phyloP scores from a whole-genome alignment of 768 basidiomycete species.

The Cystobasidium ongulense region DNA sequence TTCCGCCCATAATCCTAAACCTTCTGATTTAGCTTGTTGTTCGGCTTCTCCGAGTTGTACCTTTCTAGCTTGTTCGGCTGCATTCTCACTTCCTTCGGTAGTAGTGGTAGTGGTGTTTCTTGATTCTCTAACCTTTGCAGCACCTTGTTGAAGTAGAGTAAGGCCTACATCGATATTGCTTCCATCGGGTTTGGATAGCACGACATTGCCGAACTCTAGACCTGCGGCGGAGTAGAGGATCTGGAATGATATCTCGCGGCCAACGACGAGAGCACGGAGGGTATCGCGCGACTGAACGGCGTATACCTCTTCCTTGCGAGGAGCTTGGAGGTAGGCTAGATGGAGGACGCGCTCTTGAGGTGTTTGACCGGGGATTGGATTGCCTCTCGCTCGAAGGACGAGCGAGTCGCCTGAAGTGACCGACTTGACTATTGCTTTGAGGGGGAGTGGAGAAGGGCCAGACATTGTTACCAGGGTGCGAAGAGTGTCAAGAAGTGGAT shows the following conservation, averaged over 20 bases:
- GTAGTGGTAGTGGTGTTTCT: slow-evolving; percentile 41
- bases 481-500: background rate
- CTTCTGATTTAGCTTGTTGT: slow-evolving; percentile 62
- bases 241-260: slow-evolving; percentile 79
- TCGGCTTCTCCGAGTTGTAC: slow-evolving; percentile 63
- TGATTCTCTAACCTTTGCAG: slow-evolving; percentile 80
- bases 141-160: slow-evolving; percentile 78
- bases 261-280: slow-evolving; percentile 71
- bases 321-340: slow-evolving; percentile 76
- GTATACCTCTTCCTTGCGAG: slow-evolving; percentile 90
- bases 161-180: slow-evolving; percentile 61
- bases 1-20: slow-evolving; percentile 71
- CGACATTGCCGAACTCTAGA: slow-evolving; percentile 61
- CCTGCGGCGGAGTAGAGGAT: slow-evolving; percentile 68
- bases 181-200: slow-evolving; percentile 53
- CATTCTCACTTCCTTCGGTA: slow-evolving; percentile 45
- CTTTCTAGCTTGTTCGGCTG: slow-evolving; percentile 75
- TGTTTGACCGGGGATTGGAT: background rate
- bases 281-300: slow-evolving; percentile 91
- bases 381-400: slow-evolving; percentile 5
- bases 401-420: slow-evolving; percentile 36
- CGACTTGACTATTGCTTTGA: slow-evolving; percentile 34
- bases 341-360: slow-evolving; percentile 64
- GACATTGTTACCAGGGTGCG: background rate
- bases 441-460: slow-evolving; percentile 7